A percentile compares a stretch with the other conserved stretches of the same genome.
phyloP scores from a whole-genome alignment of 163 green algal genomes.

The Picocystis sp. region DNA sequence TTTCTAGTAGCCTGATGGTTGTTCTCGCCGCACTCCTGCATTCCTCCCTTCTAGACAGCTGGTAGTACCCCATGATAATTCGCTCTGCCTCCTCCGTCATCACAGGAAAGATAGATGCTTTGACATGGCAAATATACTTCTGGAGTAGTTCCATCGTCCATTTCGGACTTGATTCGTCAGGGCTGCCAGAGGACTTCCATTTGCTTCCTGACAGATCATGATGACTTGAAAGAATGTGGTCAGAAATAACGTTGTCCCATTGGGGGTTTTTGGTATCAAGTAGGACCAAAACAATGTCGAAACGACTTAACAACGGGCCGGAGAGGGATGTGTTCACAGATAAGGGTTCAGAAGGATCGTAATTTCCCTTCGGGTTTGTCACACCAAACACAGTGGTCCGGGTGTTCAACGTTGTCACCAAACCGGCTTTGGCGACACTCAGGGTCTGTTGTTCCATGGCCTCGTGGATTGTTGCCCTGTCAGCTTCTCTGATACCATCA shows the following conservation, averaged over 20 bases:
- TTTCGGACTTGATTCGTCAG: too few species aligned
- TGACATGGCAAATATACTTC: constrained; percentile 60
- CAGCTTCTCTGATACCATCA: constrained; percentile 40
- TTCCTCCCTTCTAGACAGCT: constrained; percentile 25
- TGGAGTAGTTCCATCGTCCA: constrained; percentile 44
- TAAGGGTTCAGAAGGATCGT: constrained; percentile 20
- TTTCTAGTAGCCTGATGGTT: constrained; percentile 75
- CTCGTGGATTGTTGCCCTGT: constrained; percentile 55
- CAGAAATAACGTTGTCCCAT: constrained; percentile 41
- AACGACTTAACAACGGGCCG: constrained; percentile 54
- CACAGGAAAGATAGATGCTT: constrained; percentile 24
- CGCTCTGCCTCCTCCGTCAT: constrained; percentile 27
- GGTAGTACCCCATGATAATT: constrained; percentile 49
- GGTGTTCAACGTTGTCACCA: constrained; percentile 38
- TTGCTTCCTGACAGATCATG: constrained; percentile 2
- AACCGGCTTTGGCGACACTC: constrained; percentile 62
- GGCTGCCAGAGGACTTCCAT: too few species aligned
- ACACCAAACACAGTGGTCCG: constrained; percentile 63
- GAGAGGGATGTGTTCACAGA: constrained; percentile 28
- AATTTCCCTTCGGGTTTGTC: constrained; percentile 44
- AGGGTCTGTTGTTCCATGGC: constrained; percentile 96
- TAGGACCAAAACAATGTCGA: constrained; percentile 73
- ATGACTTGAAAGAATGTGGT: constrained; percentile 44
- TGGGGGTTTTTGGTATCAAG: constrained; percentile 35
- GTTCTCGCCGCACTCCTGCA: constrained; percentile 24